phyloP scores from a whole-genome alignment of 129 eudicot species.

The Flaveria linearis region DNA sequence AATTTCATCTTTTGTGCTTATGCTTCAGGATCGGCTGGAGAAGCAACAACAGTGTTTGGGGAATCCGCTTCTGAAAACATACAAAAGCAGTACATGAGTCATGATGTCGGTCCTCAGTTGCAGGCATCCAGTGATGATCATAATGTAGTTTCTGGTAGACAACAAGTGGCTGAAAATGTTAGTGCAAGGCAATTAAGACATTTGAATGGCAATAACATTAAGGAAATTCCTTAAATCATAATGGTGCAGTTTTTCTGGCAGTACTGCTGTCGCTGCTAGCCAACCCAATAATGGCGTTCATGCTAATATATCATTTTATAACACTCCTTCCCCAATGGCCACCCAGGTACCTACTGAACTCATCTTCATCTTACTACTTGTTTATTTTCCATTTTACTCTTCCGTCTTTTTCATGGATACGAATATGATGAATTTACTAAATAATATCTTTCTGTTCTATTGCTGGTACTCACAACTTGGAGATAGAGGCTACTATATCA shows the following conservation, averaged over 20 bases:
- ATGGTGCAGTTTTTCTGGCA: constrained; percentile 51
- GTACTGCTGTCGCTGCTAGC: constrained; percentile 24
- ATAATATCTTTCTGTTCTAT: neutral
- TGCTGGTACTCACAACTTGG: neutral
- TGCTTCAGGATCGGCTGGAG: constrained; percentile 82
- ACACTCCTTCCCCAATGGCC: constrained; percentile 94
- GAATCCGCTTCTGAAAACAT: constrained; percentile 76
- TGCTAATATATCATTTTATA: constrained; percentile 61
- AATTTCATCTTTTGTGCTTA: constrained; percentile 5
- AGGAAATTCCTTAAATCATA: constrained; percentile 64
- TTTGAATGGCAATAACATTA: constrained; percentile 44
- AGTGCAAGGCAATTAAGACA: constrained; percentile 73
- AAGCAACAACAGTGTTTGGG: constrained; percentile 79
- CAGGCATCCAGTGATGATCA: constrained; percentile 56
- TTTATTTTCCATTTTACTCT: neutral
- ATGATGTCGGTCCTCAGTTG: constrained; percentile 50
- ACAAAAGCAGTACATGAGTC: constrained; percentile 69
- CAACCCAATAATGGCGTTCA: constrained; percentile 64
- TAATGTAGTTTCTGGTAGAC: constrained; percentile 48
- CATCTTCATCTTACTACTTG: neutral
- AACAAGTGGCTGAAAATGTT: constrained; percentile 50
- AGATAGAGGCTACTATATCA: neutral
- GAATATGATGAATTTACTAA: neutral
- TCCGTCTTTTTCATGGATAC: neutral
- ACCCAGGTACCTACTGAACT: constrained; percentile 59